phyloP scores from a whole-genome alignment of 1,139 yeast species.

The Blastobotrys apis region DNA sequence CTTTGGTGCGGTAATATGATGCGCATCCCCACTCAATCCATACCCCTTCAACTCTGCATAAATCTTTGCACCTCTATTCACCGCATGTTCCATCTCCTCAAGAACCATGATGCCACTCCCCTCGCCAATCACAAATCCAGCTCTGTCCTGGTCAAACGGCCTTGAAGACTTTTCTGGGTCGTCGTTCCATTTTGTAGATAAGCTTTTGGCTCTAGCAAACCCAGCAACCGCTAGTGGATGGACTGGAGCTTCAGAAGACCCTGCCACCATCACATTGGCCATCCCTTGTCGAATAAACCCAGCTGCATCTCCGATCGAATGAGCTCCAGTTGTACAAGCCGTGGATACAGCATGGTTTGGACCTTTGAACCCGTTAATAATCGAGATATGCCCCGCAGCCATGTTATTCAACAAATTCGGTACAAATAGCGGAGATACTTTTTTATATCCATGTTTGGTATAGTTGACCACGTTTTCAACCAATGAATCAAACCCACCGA shows the following conservation, averaged over 20 bases:
- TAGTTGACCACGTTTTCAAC: conserved; percentile 57
- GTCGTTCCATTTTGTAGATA: conserved; percentile 61
- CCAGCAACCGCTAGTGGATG: conserved; percentile 90
- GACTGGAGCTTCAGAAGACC: conserved; percentile 84
- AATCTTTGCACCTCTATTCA: conserved; percentile 50
- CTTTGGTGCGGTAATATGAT: conserved; percentile 89
- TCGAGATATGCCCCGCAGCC: conserved; percentile 93
- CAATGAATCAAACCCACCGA: conserved; percentile 80
- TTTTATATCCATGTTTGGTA: conserved; percentile 54
- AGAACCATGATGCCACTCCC: conserved; percentile 81
- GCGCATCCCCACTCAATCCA: conserved; percentile 88
- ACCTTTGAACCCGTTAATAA: conserved; percentile 69
- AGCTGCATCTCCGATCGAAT: conserved; percentile 89
- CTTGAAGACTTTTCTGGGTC: conserved; percentile 65
- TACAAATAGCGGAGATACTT: conserved; percentile 78
- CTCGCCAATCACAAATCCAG: conserved; percentile 91
- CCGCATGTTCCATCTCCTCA: conserved; percentile 76
- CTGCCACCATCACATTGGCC: conserved; percentile 85
- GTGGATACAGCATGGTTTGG: conserved; percentile 88
- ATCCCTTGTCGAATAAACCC: conserved; percentile 75
- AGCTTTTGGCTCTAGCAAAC: conserved; percentile 83
- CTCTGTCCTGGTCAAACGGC: conserved; percentile 76
- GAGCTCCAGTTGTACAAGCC: conserved; percentile 96
- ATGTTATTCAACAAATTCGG: conserved; percentile 83
- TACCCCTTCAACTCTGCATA: conserved; percentile 83